Evolutionary conservation across 495 filamentous ascomycete genomes (phyloP).

Genomic region (Podospora fimiseda): DNA sequence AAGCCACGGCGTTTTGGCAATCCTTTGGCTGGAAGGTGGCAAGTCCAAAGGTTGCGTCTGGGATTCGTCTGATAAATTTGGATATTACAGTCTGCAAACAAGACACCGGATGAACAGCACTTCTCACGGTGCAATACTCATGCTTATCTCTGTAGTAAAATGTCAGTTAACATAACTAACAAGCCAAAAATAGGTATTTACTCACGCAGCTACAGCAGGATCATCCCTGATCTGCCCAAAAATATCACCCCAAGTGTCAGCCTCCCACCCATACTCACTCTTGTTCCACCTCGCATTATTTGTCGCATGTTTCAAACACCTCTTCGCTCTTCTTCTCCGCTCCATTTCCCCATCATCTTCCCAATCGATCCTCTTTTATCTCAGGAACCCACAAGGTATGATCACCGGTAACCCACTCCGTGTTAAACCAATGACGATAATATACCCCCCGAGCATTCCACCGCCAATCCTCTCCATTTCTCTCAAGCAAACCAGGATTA

Average conservation of each 20-base stretch:
- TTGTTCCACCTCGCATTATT: constrained; percentile 3
- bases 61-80: background rate
- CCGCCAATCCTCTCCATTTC: background rate
- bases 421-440: background rate
- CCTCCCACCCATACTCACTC: constrained; percentile 1
- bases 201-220: background rate
- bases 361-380: background rate
- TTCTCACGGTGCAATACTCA: background rate
- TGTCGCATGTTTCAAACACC: background rate
- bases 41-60: constrained; percentile 1
- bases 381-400: background rate
- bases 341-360: background rate
- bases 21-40: background rate
- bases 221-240: constrained; percentile 4
- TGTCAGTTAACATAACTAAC: too few species aligned
- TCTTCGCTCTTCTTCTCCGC: background rate
- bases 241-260: background rate
- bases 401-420: background rate
- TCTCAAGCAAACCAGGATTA: background rate
- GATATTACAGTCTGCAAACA: background rate
- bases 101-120: background rate
- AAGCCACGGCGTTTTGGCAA: background rate
- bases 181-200: too few species aligned
- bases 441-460: constrained; percentile 1
- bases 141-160: background rate